A percentile compares a stretch with the other conserved stretches of the same genome.
Evolutionary conservation across 371 early-diverging fungal genomes (phyloP).

Genomic region (Actinomucor elegans): DNA sequence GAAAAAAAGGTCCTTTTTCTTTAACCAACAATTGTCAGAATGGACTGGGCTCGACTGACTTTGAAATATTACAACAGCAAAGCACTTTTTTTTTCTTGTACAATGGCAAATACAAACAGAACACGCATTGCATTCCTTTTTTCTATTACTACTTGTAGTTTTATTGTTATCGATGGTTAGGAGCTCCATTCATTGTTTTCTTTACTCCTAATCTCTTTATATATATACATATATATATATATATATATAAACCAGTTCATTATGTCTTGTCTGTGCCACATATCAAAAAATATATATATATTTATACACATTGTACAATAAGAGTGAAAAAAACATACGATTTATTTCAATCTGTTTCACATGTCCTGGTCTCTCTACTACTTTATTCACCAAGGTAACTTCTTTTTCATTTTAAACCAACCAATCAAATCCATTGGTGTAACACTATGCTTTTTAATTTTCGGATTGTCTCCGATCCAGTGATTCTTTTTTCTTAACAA

Average conservation of each 20-base stretch:
- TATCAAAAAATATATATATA: background rate
- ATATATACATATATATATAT: background rate
- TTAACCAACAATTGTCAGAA: no score
- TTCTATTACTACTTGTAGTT: background rate
- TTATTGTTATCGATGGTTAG: no score
- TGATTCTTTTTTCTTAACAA: background rate
- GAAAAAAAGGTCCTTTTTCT: conserved; percentile 5
- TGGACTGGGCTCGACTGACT: conserved; percentile 32
- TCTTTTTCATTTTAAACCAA: no score
- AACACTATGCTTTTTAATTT: background rate
- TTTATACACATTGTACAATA: background rate
- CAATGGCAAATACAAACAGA: conserved; percentile 13
- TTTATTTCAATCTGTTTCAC: no score
- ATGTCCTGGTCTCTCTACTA: no score
- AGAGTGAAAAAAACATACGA: conserved; percentile 2
- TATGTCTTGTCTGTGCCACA: no score
- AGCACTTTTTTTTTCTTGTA: conserved; percentile 17
- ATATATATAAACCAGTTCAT: conserved; percentile 1
- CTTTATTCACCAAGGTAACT: no score
- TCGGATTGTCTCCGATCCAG: conserved; percentile 20
- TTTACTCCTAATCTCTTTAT: no score
- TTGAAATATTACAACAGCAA: conserved; percentile 5
- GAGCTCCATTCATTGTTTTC: no score
- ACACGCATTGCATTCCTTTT: conserved; percentile 17
- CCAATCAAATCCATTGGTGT: conserved; percentile 10